Conservation (phyloP, 495 filamentous ascomycete species). For the Xylaria curta region DNA sequence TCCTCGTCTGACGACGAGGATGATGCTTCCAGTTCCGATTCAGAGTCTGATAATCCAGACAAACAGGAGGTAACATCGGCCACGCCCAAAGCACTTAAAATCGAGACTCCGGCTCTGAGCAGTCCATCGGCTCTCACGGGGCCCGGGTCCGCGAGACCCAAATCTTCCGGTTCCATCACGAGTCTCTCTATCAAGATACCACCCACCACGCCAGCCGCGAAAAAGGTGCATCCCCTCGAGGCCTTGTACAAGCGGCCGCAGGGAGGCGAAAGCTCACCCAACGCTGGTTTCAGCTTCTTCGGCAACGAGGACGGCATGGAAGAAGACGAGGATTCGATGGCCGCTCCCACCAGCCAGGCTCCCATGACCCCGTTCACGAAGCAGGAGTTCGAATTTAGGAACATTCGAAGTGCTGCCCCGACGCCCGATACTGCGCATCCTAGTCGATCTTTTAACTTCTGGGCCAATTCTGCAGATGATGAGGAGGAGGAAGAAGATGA, state of each 20-base stretch:
- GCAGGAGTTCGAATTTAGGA: conserved; percentile 74
- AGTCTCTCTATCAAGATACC: conserved; percentile 60
- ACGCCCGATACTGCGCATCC: conserved; percentile 92
- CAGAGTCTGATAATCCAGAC: conserved; percentile 33
- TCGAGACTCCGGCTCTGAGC: conserved; percentile 31
- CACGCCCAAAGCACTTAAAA: conserved; percentile 23
- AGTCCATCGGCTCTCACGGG: conserved; percentile 31
- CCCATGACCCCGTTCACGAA: conserved; percentile 84
- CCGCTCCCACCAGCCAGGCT: conserved; percentile 40
- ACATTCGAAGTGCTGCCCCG: conserved; percentile 82
- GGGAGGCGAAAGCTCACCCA: conserved; percentile 38
- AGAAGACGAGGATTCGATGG: conserved; percentile 33
- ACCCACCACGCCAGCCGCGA: conserved; percentile 43
- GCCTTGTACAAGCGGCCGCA: conserved; percentile 82
- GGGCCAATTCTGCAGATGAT: conserved; percentile 49
- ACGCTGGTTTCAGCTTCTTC: conserved; percentile 57
- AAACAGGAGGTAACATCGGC: conserved; percentile 11
- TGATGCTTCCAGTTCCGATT: conserved; percentile 29
- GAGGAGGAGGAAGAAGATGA: conserved; percentile 46
- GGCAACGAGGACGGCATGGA: conserved; percentile 55
- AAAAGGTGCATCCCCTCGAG: conserved; percentile 82
- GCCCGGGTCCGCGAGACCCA: conserved; percentile 39
- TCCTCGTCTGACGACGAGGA: conserved; percentile 39
- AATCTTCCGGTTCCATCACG: conserved; percentile 50
- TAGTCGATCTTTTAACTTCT: conserved; percentile 59